phyloP scores from a whole-genome alignment of 139 green algal genomes.

The Medakamo hakoo region DNA sequence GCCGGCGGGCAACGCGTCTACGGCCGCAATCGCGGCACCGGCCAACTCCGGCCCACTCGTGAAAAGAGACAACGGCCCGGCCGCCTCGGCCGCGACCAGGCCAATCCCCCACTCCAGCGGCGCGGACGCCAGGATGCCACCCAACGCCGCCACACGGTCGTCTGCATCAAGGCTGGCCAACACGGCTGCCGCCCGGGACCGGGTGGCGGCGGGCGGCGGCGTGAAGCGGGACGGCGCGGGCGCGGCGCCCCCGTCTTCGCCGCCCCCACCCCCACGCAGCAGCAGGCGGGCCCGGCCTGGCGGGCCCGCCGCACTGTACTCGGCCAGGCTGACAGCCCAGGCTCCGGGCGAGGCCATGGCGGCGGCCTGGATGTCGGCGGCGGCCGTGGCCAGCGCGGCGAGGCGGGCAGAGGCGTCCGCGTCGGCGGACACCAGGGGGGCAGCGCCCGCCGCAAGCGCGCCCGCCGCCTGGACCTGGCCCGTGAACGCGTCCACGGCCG shows the following conservation, averaged over 20 bases:
- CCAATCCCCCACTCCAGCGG: background rate
- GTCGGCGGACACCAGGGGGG: conserved; percentile 6
- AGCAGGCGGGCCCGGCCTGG: background rate
- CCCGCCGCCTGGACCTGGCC: conserved; percentile 8
- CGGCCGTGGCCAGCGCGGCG: conserved; percentile 2
- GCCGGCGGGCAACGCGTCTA: background rate
- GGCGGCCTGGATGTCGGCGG: background rate
- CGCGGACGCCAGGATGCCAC: background rate
- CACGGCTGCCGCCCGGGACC: background rate
- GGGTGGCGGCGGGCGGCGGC: too few relatives aligned
- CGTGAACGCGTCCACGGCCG: conserved; percentile 6
- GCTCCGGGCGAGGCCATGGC: too few relatives aligned
- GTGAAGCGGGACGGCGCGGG: too few relatives aligned
- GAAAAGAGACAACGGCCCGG: background rate
- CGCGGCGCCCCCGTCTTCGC: too few relatives aligned
- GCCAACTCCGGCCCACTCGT: too few relatives aligned
- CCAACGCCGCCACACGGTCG: background rate
- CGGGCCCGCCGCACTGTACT: background rate
- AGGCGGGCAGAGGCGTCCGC: conserved; percentile 9
- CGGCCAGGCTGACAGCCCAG: background rate
- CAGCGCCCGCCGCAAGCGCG: conserved; percentile 3
- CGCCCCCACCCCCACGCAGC: too few relatives aligned
- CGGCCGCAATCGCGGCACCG: too few relatives aligned
- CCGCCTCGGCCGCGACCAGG: background rate
- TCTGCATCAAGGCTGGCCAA: background rate